Evolutionary conservation across 495 filamentous ascomycete genomes (phyloP).

Genomic region (Tuber borchii): DNA sequence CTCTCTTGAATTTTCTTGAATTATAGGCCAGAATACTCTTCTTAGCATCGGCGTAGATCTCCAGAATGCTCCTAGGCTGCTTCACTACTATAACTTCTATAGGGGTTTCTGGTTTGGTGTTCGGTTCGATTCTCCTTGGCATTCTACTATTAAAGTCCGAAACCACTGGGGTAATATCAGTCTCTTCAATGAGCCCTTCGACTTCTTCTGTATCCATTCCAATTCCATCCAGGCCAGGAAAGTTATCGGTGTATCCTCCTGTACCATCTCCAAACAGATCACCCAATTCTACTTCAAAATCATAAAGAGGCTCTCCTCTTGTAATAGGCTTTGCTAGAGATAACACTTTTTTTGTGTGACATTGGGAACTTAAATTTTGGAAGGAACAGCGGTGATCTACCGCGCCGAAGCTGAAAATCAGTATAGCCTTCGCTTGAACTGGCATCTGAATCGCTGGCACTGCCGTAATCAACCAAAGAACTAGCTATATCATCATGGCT

Average conservation of each 20-base stretch:
- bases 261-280: neutral
- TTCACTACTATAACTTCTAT: neutral
- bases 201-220: neutral
- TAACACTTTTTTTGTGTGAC: neutral
- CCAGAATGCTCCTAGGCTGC: neutral
- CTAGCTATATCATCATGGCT: neutral
- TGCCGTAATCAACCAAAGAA: neutral
- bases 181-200: neutral
- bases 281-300: neutral
- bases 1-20: conserved; percentile 1
- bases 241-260: neutral
- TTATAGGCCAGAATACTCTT: conserved; percentile 2
- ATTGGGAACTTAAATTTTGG: neutral
- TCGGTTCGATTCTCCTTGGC: neutral
- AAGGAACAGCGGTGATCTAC: neutral
- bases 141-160: neutral
- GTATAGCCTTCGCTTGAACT: neutral
- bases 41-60: neutral
- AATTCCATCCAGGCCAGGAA: neutral
- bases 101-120: neutral
- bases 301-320: neutral
- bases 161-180: neutral
- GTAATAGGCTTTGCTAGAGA: neutral
- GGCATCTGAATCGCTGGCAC: neutral
- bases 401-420: neutral